A percentile compares a stretch with the other conserved stretches of the same genome.
These are phyloP conservation scores for Pleurotus giganteus DNA, from an alignment of 768 basidiomycete species.

Conservation along the genomic window DNA sequence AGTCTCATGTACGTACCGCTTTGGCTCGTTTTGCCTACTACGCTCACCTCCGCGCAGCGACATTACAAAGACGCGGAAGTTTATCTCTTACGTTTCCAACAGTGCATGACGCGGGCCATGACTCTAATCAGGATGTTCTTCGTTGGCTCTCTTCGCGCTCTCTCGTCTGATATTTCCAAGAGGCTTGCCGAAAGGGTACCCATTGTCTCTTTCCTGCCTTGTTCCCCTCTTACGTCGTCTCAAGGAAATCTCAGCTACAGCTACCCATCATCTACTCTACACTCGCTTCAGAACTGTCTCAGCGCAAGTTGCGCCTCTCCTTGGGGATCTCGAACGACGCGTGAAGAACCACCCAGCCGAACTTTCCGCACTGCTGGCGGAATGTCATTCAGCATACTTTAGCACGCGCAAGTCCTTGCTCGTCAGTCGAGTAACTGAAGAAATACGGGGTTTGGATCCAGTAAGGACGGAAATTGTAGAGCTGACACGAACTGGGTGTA, in stretches of 20 bases:
- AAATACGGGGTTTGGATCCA: conserved; percentile 83
- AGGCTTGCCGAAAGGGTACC: conserved; percentile 73
- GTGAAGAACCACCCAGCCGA: conserved; percentile 80
- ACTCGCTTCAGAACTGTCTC: conserved; percentile 81
- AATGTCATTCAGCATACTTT: conserved; percentile 89
- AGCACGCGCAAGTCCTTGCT: conserved; percentile 69
- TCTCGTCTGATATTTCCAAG: conserved; percentile 75
- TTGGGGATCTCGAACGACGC: conserved; percentile 83
- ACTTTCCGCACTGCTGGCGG: conserved; percentile 71
- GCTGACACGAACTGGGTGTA: conserved; percentile 86
- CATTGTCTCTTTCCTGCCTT: not conserved
- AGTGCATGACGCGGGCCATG: conserved; percentile 98
- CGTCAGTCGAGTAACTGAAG: conserved; percentile 69
- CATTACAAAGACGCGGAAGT: conserved; percentile 92
- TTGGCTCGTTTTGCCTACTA: not conserved
- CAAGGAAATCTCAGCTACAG: conserved; percentile 76
- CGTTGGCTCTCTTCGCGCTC: conserved; percentile 75
- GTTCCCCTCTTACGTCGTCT: not conserved
- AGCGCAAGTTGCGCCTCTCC: conserved; percentile 67
- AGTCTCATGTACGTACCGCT: conserved; percentile 65
- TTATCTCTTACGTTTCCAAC: conserved; percentile 95
- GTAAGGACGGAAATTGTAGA: conserved; percentile 81
- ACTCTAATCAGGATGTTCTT: conserved; percentile 98
- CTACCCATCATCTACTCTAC: conserved; percentile 84
- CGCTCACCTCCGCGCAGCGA: conserved; percentile 45